phyloP scores from a whole-genome alignment of 2,329 filamentous ascomycete genomes.

The Sporothrix pallida region DNA sequence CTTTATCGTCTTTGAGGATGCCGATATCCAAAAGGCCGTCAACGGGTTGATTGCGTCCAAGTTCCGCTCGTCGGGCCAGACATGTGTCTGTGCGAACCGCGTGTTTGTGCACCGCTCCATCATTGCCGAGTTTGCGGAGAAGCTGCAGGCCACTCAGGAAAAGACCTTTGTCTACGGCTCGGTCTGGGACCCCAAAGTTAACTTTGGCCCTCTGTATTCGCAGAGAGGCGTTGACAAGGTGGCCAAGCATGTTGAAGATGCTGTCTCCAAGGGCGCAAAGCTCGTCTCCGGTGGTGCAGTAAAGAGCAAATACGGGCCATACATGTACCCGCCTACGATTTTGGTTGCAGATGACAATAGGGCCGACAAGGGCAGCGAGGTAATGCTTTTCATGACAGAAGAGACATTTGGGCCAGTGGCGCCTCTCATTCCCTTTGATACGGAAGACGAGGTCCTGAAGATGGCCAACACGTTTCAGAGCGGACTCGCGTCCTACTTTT shows the following conservation, averaged over 20 bases:
- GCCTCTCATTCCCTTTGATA: constrained; percentile 84
- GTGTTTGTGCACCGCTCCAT: constrained; percentile 79
- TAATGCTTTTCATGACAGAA: constrained; percentile 84
- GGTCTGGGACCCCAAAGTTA: constrained; percentile 75
- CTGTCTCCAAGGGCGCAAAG: background rate
- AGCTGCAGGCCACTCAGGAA: constrained; percentile 63
- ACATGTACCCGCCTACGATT: constrained; percentile 91
- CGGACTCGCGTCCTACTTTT: constrained; percentile 94
- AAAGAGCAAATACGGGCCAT: constrained; percentile 70
- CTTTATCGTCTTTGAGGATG: constrained; percentile 96
- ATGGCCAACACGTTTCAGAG: constrained; percentile 84
- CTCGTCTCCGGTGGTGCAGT: background rate
- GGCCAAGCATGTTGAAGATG: background rate
- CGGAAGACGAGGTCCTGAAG: constrained; percentile 84
- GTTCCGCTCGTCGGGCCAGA: constrained; percentile 94
- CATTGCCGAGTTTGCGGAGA: constrained; percentile 74
- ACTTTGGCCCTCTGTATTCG: constrained; percentile 70
- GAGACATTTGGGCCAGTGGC: constrained; percentile 97
- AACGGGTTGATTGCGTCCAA: constrained; percentile 83
- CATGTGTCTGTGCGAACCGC: constrained; percentile 88
- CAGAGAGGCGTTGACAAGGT: constrained; percentile 3
- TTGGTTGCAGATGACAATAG: constrained; percentile 78
- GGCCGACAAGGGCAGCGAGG: background rate
- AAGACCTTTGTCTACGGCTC: constrained; percentile 42
- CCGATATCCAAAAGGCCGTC: constrained; percentile 84